These are phyloP conservation scores for Gnetum montanum DNA, from an alignment of 75 land plant genomes.

Conservation along the genomic window DNA sequence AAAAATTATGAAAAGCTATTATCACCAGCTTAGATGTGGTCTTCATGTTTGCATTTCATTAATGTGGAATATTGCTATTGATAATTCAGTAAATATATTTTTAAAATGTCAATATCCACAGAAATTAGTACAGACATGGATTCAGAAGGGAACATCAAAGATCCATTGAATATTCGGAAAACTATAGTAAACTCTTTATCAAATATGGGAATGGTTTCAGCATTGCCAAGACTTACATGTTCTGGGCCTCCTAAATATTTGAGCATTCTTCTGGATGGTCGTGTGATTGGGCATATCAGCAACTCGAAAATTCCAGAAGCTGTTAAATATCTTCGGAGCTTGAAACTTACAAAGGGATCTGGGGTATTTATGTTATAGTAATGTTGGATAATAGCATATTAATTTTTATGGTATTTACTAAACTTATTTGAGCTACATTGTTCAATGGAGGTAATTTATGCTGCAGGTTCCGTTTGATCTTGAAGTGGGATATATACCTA, in stretches of 20 bases:
- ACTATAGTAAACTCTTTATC: slow-evolving; percentile 36
- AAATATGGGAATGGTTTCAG: slow-evolving; percentile 59
- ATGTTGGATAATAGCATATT: no score
- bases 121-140: slow-evolving; percentile 74
- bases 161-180: slow-evolving; percentile 39
- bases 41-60: no score
- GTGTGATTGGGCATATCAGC: slow-evolving; percentile 60
- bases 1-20: no score
- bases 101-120: slow-evolving; percentile 33
- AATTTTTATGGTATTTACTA: no score
- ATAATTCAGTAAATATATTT: no score
- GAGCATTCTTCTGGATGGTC: slow-evolving; percentile 79
- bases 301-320: slow-evolving; percentile 35
- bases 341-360: slow-evolving; percentile 43
- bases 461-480: slow-evolving; percentile 95
- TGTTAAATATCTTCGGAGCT: slow-evolving; percentile 51
- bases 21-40: no score
- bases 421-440: no score
- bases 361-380: slow-evolving; percentile 40
- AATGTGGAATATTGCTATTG: no score
- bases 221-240: slow-evolving; percentile 44
- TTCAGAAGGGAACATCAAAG: slow-evolving; percentile 48
- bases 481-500: slow-evolving; percentile 94
- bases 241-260: slow-evolving; percentile 72
- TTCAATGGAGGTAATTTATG: no score